Evolutionary conservation across 805 yeast genomes (phyloP), one percentile per base, ranked within the genome.

Genomic region (Debaryomyces maramus): DNA sequence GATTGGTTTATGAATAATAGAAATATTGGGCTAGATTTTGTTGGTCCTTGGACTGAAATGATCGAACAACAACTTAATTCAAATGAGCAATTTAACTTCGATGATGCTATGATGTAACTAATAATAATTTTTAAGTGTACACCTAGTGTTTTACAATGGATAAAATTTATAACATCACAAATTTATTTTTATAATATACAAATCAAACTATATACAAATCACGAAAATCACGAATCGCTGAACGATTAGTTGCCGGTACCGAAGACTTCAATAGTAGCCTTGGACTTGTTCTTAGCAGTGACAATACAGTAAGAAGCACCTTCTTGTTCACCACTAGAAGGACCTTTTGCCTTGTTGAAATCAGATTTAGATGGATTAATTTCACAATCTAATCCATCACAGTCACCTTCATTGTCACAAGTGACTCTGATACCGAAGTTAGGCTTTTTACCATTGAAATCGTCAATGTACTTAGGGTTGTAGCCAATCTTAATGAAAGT

Each of bases 401-500:
- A 88, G 51, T 79, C 69, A 36, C 76, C 66, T 37, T 73, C 77
- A 52, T 83, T 85, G 41, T 80, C 85, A 66, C 96, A 88, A 6
- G 80, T 77, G 51, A 88, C 71, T 57, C 80, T 76, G 48, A 88
- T 55, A 52, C 96, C 96, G 51, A 80, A 87, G 21, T 56, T 58
- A 32, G 95, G 96, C 46, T 63, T 67, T 3, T 63, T 63, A 52
- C 71, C 62, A 46, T 70, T 67, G 68, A 81, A 85, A 36, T 70
- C 71, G 47, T 84, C 91, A 52, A 85, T 61, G 62, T 87, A 86
- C 41, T 84, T 76, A 11, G 97, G 96, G 63, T 88, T 88, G 95
- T 95, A 88, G 33, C 91, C 96, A 58, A 88, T 78, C 65, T 87
- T 89, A 48, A 86, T 87, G 59, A 50, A 88, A 3, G 96, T 88